phyloP scores from a whole-genome alignment of 2,329 filamentous ascomycete genomes.

The Diaporthe sp. region DNA sequence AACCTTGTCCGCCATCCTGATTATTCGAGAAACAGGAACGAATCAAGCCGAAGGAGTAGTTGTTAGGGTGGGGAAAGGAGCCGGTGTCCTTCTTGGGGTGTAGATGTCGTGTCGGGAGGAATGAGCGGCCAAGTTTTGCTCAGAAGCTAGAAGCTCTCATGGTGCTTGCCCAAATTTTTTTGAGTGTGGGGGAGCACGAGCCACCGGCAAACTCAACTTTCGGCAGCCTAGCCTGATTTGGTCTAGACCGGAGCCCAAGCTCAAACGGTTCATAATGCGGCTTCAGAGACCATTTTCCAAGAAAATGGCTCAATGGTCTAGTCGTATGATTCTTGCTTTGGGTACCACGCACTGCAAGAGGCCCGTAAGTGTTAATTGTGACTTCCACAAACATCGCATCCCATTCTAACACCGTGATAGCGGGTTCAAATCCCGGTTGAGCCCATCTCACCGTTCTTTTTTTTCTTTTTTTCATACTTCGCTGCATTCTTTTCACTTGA shows the following conservation, averaged over 20 bases:
- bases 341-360: conserved; percentile 33
- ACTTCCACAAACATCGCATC: too few species aligned
- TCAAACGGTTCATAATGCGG: too few species aligned
- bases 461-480: too few species aligned
- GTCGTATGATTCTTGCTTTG: conserved; percentile 41
- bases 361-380: conserved; percentile 7
- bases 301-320: conserved; percentile 35
- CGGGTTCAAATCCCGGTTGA: conserved; percentile 38
- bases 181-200: conserved; percentile 37
- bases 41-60: conserved; percentile 32
- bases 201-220: conserved; percentile 3
- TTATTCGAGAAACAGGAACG: conserved; percentile 38
- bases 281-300: too few species aligned
- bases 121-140: background rate
- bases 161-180: conserved; percentile 44
- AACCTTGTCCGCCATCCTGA: conserved; percentile 63
- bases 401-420: background rate
- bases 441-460: too few species aligned
- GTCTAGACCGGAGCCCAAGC: too few species aligned
- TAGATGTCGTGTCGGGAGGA: conserved; percentile 10
- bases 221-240: conserved; percentile 9
- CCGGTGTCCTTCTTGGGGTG: conserved; percentile 28
- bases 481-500: too few species aligned
- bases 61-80: background rate
- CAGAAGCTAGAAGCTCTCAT: conserved; percentile 31